These are phyloP conservation scores for Euphorbia peplus DNA, from an alignment of 345 rosid genomes.

Conservation along the genomic window DNA sequence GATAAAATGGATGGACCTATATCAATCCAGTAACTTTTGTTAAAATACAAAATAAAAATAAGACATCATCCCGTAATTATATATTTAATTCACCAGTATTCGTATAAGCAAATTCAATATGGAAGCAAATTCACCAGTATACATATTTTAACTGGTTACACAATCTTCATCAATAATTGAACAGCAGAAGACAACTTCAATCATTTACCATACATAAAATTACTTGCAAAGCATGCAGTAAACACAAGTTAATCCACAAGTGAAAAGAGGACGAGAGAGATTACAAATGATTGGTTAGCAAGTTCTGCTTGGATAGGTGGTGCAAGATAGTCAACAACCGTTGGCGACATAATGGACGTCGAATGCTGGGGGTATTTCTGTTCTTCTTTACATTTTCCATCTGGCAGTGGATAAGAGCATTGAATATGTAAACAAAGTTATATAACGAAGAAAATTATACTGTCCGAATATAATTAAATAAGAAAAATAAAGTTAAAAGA, in stretches of 20 bases:
- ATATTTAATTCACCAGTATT: not conserved
- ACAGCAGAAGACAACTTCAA: not conserved
- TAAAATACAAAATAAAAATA: not conserved
- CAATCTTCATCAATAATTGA: not conserved
- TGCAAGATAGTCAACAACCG: conserved; percentile 23
- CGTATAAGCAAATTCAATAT: not conserved
- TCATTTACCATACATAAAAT: not conserved
- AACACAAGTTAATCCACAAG: not conserved
- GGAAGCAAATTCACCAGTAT: no score
- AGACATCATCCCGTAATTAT: not conserved
- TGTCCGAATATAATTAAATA: not conserved
- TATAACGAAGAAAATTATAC: not conserved
- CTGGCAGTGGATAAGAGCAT: conserved; percentile 19
- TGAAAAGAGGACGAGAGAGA: conserved; percentile 17
- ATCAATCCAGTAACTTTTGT: not conserved
- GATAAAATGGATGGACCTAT: conserved; percentile 6
- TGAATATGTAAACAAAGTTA: conserved; percentile 3
- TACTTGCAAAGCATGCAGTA: not conserved
- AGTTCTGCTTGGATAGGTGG: conserved; percentile 33
- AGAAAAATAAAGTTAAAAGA: not conserved
- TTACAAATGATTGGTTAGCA: conserved; percentile 37
- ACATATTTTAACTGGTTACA: not conserved
- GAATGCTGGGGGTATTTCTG: conserved; percentile 21
- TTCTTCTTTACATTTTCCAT: conserved; percentile 24
- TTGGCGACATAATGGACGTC: conserved; percentile 19